Conservation (phyloP, 805 yeast genomes). For the Kuraishia capsulata region DNA sequence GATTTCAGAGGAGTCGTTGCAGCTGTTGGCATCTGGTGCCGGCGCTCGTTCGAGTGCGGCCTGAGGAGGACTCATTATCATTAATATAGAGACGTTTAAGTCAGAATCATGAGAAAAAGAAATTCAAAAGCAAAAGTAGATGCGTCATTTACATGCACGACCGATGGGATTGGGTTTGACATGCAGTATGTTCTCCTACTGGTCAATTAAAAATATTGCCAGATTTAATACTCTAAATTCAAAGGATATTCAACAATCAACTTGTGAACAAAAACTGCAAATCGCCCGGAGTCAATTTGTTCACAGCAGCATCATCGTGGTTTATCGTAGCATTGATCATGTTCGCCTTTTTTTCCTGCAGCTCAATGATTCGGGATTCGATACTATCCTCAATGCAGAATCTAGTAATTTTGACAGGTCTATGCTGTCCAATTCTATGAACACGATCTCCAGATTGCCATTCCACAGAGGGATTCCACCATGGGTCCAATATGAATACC, state of each 20-base stretch:
- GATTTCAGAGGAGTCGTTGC: slow-evolving; percentile 47
- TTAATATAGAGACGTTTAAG: background rate
- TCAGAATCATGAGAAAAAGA: background rate
- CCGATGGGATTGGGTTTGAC: background rate
- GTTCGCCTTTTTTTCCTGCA: slow-evolving; percentile 95
- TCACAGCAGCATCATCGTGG: slow-evolving; percentile 86
- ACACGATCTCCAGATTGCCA: slow-evolving; percentile 99
- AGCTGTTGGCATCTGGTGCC: slow-evolving; percentile 53
- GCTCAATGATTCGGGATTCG: slow-evolving; percentile 89
- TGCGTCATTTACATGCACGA: background rate
- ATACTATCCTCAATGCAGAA: slow-evolving; percentile 95
- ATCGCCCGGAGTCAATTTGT: slow-evolving; percentile 84
- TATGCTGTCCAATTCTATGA: slow-evolving; percentile 90
- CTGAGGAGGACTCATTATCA: too few relatives aligned
- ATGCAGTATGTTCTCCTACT: background rate
- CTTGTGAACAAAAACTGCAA: slow-evolving; percentile 90
- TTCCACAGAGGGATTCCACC: slow-evolving; percentile 99
- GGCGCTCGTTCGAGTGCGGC: slow-evolving; percentile 71
- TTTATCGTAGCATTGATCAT: slow-evolving; percentile 97
- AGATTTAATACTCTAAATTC: background rate
- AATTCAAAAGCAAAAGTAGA: background rate
- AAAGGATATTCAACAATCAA: slow-evolving; percentile 19
- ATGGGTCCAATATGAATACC: slow-evolving; percentile 91
- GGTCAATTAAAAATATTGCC: background rate
- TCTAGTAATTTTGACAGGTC: slow-evolving; percentile 90